A percentile compares a stretch with the other conserved stretches of the same genome.
Evolutionary conservation across 306 rosid genomes (phyloP).

Genomic region (Rubus parviflorus): DNA sequence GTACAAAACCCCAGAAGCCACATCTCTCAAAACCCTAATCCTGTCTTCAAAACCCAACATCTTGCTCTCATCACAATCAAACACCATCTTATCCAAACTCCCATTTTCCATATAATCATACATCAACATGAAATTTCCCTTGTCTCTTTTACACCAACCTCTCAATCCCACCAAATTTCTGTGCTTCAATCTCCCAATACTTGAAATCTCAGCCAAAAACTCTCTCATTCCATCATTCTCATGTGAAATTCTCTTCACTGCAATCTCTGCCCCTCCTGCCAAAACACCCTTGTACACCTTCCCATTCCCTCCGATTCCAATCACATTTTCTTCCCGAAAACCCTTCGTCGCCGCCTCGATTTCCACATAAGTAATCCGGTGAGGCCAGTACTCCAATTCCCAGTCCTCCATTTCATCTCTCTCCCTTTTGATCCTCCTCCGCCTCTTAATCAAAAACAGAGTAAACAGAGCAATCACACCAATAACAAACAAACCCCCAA

Average conservation of each 20-base stretch:
- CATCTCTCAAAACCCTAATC: slow-evolving; percentile 63
- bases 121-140: slow-evolving; percentile 58
- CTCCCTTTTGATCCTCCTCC: slow-evolving; percentile 35
- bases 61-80: slow-evolving; percentile 46
- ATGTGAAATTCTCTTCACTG: slow-evolving; percentile 75
- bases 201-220: slow-evolving; percentile 78
- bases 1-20: slow-evolving; percentile 65
- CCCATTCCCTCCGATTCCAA: slow-evolving; percentile 85
- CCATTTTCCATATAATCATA: slow-evolving; percentile 91
- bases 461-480: slow-evolving; percentile 34
- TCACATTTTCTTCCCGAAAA: slow-evolving; percentile 61
- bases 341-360: slow-evolving; percentile 61
- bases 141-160: slow-evolving; percentile 85
- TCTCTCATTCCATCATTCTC: slow-evolving; percentile 74
- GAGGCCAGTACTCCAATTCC: slow-evolving; percentile 97
- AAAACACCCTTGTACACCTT: slow-evolving; percentile 75
- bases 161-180: slow-evolving; percentile 66
- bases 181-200: slow-evolving; percentile 82
- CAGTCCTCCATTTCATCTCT: slow-evolving; percentile 86
- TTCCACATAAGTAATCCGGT: slow-evolving; percentile 60
- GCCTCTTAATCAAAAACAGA: slow-evolving; percentile 42
- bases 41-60: slow-evolving; percentile 52
- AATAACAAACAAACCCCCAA: slow-evolving; percentile 36
- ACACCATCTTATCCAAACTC: slow-evolving; percentile 69
- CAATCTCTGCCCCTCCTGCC: slow-evolving; percentile 54